Conservation (phyloP, 1,284 basidiomycete genomes). For the Trametes versicolor region DNA sequence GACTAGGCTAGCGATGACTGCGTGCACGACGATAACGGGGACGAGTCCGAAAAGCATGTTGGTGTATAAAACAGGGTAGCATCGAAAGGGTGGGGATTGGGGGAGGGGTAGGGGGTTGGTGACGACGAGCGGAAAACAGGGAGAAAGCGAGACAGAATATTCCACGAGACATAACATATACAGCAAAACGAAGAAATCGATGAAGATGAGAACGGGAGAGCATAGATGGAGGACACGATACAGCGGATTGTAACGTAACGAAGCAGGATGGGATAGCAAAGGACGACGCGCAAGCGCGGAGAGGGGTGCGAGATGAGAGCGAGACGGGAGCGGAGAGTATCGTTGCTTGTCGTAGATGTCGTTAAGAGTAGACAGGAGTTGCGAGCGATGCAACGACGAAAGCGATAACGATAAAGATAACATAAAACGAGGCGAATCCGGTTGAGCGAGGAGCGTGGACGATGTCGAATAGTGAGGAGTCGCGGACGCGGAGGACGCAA, state of each 20-base stretch:
- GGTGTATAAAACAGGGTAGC: background rate
- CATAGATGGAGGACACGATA: background rate
- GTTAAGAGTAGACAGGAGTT: slow-evolving; percentile 16
- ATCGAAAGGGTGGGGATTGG: background rate
- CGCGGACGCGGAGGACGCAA: background rate
- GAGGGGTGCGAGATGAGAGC: background rate
- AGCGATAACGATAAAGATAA: slow-evolving; percentile 23
- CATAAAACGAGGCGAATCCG: slow-evolving; percentile 1
- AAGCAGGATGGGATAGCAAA: background rate
- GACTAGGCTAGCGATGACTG: slow-evolving; percentile 19
- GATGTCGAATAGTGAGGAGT: slow-evolving; percentile 9
- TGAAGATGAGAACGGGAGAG: background rate
- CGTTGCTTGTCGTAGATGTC: slow-evolving; percentile 28
- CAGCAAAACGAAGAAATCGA: background rate
- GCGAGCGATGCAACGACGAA: slow-evolving; percentile 25
- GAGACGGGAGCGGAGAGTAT: background rate
- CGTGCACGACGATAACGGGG: slow-evolving; percentile 8
- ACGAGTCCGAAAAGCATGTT: background rate
- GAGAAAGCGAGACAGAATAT: too few relatives aligned
- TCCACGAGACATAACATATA: background rate
- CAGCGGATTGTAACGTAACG: background rate
- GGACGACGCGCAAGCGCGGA: background rate
- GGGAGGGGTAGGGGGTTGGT: background rate
- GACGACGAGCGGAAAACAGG: background rate
- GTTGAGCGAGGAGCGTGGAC: background rate